phyloP scores from a whole-genome alignment of 2,329 filamentous ascomycete species.

The Trichoderma guizhouense region DNA sequence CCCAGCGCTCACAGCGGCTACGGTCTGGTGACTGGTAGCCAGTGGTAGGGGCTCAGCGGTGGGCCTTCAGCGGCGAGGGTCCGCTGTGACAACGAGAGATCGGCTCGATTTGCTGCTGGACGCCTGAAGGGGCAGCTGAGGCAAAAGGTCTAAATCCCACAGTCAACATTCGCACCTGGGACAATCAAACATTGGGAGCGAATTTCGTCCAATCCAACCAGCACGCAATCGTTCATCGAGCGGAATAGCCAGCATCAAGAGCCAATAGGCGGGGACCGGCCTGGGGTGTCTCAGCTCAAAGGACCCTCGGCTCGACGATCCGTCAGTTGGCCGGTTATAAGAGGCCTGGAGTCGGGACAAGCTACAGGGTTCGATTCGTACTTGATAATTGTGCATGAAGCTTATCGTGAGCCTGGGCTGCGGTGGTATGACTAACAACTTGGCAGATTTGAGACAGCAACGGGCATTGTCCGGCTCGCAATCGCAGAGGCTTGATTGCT shows the following conservation, averaged over 20 bases:
- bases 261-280: not conserved
- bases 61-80: slow-evolving; percentile 1
- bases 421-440: not conserved
- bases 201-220: not conserved
- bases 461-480: not conserved
- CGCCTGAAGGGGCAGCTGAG: slow-evolving; percentile 5
- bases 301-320: not conserved
- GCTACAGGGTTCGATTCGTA: not conserved
- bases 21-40: slow-evolving; percentile 13
- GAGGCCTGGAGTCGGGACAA: not conserved
- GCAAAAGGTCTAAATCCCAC: not conserved
- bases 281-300: not conserved
- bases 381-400: not conserved
- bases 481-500: not conserved
- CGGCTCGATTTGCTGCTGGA: not conserved
- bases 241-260: not conserved
- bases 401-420: not conserved
- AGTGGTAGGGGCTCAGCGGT: not conserved
- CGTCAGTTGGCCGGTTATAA: not conserved
- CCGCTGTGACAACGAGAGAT: slow-evolving; percentile 11
- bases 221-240: not conserved
- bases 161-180: not conserved
- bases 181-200: not conserved
- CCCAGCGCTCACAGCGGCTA: slow-evolving; percentile 7
- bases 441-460: not conserved